Percentiles rank a stretch among this genome's conserved stretches.
These are phyloP conservation scores for Apophysomyces elegans DNA, from an alignment of 371 early-diverging fungal genomes.

Conservation along the genomic window DNA sequence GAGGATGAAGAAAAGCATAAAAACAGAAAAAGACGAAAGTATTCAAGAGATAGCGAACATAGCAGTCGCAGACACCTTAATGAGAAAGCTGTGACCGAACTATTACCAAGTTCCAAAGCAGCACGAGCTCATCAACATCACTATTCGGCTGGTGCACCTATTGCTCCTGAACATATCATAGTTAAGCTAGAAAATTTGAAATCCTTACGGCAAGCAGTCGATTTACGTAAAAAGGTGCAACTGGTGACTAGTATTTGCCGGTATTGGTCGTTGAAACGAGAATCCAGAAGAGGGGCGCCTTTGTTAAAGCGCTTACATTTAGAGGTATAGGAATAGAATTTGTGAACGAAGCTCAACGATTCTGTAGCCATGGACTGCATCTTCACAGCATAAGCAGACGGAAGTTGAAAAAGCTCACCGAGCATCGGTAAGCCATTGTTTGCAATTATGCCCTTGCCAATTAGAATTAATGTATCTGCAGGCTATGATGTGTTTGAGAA, in stretches of 20 bases:
- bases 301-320: constrained; percentile 93
- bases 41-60: constrained; percentile 8
- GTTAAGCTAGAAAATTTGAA: constrained; percentile 60
- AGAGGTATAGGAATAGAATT: constrained; percentile 61
- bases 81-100: constrained; percentile 32
- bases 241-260: constrained; percentile 74
- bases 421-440: constrained; percentile 45
- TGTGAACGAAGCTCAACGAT: background rate
- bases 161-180: constrained; percentile 73
- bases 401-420: constrained; percentile 77
- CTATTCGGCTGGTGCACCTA: constrained; percentile 61
- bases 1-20: constrained; percentile 29
- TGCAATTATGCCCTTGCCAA: background rate
- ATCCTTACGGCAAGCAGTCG: constrained; percentile 42
- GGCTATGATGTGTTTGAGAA: constrained; percentile 66
- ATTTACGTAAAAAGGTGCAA: constrained; percentile 53
- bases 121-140: constrained; percentile 67
- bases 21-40: constrained; percentile 20
- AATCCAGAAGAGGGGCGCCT: constrained; percentile 86
- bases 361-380: constrained; percentile 90
- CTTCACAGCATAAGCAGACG: constrained; percentile 77
- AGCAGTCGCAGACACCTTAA: background rate
- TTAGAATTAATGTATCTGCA: constrained; percentile 10
- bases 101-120: constrained; percentile 56
- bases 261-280: constrained; percentile 96